phyloP scores from a whole-genome alignment of 2,329 filamentous ascomycete species.

The Talaromyces sp. region DNA sequence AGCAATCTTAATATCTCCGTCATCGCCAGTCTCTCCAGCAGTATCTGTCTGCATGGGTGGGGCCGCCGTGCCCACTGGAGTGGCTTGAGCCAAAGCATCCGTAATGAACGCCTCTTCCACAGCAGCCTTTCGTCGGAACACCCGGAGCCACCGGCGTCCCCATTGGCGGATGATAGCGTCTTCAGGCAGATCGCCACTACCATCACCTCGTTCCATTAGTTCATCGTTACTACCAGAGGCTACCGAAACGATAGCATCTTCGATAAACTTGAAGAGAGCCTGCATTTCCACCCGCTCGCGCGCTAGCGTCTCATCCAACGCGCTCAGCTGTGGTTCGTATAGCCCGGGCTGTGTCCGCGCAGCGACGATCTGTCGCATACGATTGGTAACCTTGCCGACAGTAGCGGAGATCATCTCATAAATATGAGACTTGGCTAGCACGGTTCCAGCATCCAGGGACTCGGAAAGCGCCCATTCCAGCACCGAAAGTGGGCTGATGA shows the following conservation, averaged over 20 bases:
- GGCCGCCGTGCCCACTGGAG: constrained; percentile 43
- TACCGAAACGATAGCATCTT: constrained; percentile 74
- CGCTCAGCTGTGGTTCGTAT: constrained; percentile 56
- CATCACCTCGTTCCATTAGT: constrained; percentile 68
- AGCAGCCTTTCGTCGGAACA: constrained; percentile 78
- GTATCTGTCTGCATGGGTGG: constrained; percentile 23
- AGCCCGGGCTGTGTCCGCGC: constrained; percentile 62
- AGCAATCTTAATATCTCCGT: constrained; percentile 36
- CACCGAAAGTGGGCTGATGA: constrained; percentile 81
- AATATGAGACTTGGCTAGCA: constrained; percentile 73
- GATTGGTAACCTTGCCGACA: constrained; percentile 84
- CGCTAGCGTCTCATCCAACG: constrained; percentile 67
- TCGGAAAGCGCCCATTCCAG: constrained; percentile 86
- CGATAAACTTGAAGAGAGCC: constrained; percentile 77
- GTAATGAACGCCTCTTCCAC: constrained; percentile 78
- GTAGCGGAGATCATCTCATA: constrained; percentile 92
- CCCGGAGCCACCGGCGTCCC: constrained; percentile 83
- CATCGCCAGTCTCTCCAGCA: constrained; percentile 18
- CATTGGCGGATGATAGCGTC: constrained; percentile 73
- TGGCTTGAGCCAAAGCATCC: constrained; percentile 56
- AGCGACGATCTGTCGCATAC: constrained; percentile 76
- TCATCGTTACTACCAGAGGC: constrained; percentile 73
- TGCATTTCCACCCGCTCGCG: constrained; percentile 75
- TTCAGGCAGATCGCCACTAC: constrained; percentile 53
- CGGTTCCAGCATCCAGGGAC: constrained; percentile 63